Percentiles rank a stretch among this genome's conserved stretches.
Evolutionary conservation across 2,329 filamentous ascomycete genomes (phyloP).

Genomic region (Mycosphaerella arachidis): DNA sequence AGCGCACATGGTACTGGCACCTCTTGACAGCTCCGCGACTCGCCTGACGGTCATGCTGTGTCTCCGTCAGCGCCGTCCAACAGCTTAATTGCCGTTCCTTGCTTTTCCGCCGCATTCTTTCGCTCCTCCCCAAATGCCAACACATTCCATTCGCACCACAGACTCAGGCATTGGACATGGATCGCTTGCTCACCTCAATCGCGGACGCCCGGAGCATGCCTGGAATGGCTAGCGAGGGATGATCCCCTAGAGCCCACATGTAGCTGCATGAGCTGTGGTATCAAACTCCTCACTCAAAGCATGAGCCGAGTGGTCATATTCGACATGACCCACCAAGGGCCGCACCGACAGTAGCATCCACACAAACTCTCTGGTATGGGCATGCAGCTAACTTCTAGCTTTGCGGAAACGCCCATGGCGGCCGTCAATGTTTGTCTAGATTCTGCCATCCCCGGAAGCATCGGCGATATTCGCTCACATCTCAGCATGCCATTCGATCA

Average conservation of each 20-base stretch:
- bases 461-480: conserved; percentile 25
- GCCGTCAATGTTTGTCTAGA: conserved; percentile 21
- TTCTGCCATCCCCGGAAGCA: conserved; percentile 20
- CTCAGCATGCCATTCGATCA: conserved; percentile 10
- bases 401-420: conserved; percentile 30
- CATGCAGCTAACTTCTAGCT: conserved; percentile 34
- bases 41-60: conserved; percentile 13
- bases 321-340: conserved; percentile 23
- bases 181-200: conserved; percentile 16
- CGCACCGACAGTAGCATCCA: conserved; percentile 15
- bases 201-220: conserved; percentile 6
- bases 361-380: conserved; percentile 14
- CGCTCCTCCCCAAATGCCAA: conserved; percentile 11
- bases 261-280: conserved; percentile 22
- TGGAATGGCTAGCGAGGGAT: conserved; percentile 4
- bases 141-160: conserved; percentile 13
- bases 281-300: conserved; percentile 17
- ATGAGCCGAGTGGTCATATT: conserved; percentile 14
- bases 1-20: conserved; percentile 9
- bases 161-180: conserved; percentile 14
- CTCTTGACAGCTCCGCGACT: conserved; percentile 13
- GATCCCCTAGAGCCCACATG: neutral
- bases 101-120: conserved; percentile 10
- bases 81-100: conserved; percentile 13
- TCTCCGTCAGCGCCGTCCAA: conserved; percentile 5